Evolutionary conservation across 139 green algal genomes (phyloP), one percentile per base, ranked within the genome.

Genomic region (Closterium sp.): DNA sequence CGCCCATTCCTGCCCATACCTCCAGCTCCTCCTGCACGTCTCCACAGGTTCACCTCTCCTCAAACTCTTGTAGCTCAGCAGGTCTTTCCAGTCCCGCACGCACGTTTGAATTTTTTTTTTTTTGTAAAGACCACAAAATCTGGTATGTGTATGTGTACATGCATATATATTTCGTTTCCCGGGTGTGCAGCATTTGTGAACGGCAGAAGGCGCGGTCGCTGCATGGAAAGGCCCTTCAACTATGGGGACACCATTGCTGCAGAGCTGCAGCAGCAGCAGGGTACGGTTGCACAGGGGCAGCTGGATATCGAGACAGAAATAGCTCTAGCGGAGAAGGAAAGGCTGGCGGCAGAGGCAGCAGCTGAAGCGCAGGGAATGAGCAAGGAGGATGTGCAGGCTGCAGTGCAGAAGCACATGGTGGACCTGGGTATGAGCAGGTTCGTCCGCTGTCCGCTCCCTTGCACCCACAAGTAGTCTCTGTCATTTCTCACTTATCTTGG

Each of bases 1-100:
- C 30, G 93, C 93, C 29, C 30, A 88, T 19, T 50, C 29, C 3
- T 95, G 93, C 87, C 29, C 10, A n/a, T 2, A 93, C 86, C 86
- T 95, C 19, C 28, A 93, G 85, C 31, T 95, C 6, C 30, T 94
- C 1, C 29, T 95, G 86, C 93, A 95, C 85, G 86, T 95, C 38
- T 95, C 93, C 31, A 95, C 93, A 31, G 91, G 91, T 94, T 17
- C 50, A 73, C 13, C 13, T 21, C 50, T 73, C 45, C 45, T 70
- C 32, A 38, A 38, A 38, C 32, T 38, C 32, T 38, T 38, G 32
- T 38, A 38, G 32, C 32, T 38, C 32, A 38, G 4, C 32, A 38
- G 32, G 32, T 38, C 32, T 38, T 4, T 4, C 32, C 32, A 38
- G 5, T 45, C 38, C 38, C 38, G 38, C 38, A 45, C 38, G 38